These are phyloP conservation scores for Fusarium haematococcum DNA, from an alignment of 2,329 filamentous ascomycete genomes.

Conservation along the genomic window DNA sequence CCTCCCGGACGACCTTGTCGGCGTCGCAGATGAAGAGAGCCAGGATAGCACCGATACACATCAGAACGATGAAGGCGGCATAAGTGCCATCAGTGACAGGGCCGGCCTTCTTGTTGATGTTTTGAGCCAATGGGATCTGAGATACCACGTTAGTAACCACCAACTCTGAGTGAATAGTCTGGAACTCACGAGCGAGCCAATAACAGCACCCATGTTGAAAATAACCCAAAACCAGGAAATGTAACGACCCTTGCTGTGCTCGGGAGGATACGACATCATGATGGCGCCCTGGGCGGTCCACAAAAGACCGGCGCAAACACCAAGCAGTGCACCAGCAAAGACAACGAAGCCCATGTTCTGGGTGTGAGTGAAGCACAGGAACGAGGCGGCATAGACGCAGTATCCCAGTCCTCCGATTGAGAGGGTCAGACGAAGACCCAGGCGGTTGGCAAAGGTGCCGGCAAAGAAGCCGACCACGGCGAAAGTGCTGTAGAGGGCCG, in stretches of 20 bases:
- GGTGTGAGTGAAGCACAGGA: constrained; percentile 78
- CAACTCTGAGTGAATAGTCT: neutral
- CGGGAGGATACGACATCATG: constrained; percentile 90
- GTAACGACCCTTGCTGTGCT: constrained; percentile 85
- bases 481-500: constrained; percentile 79
- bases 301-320: constrained; percentile 81
- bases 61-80: constrained; percentile 61
- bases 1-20: constrained; percentile 54
- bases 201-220: constrained; percentile 91
- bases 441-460: constrained; percentile 81
- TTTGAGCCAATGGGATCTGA: constrained; percentile 77
- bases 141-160: constrained; percentile 4
- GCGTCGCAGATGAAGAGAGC: constrained; percentile 62
- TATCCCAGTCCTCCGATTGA: constrained; percentile 82
- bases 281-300: constrained; percentile 88
- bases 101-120: constrained; percentile 67
- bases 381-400: constrained; percentile 77
- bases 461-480: constrained; percentile 76
- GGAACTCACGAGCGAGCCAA: constrained; percentile 73
- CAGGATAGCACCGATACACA: constrained; percentile 61
- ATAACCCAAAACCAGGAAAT: constrained; percentile 96
- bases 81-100: constrained; percentile 64
- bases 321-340: constrained; percentile 81
- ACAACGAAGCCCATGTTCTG: constrained; percentile 77
- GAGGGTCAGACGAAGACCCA: constrained; percentile 77